Conservation (phyloP, 805 yeast species). For the Cyberlindnera nakhonratchasimensis region DNA sequence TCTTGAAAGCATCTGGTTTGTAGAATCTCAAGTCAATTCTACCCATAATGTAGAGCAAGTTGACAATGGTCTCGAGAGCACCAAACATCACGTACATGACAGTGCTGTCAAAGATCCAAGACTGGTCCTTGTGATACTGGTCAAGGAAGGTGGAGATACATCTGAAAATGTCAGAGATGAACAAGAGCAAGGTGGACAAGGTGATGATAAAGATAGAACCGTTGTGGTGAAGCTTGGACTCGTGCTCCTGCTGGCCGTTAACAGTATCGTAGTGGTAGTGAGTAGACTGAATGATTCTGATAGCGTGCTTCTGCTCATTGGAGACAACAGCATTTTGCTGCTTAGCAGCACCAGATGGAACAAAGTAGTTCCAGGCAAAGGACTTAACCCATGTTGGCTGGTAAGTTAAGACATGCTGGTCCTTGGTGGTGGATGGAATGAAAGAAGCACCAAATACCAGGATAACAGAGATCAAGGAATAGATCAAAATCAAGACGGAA, state of each 20-base stretch:
- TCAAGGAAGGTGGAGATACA: conserved; percentile 42
- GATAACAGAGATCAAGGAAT: conserved; percentile 51
- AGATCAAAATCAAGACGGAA: conserved; percentile 43
- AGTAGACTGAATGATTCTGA: conserved; percentile 60
- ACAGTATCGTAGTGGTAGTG: conserved; percentile 36
- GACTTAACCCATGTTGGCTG: conserved; percentile 79
- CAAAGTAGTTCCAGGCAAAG: conserved; percentile 57
- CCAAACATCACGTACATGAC: conserved; percentile 72
- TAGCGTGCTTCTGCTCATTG: conserved; percentile 37
- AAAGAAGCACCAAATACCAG: conserved; percentile 51
- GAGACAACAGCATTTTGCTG: conserved; percentile 39
- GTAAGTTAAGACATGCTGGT: conserved; percentile 51
- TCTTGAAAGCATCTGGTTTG: conserved; percentile 56
- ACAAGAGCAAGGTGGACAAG: conserved; percentile 45
- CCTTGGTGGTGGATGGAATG: conserved; percentile 51
- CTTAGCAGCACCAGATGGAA: conserved; percentile 47
- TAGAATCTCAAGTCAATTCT: conserved; percentile 77
- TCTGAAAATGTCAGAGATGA: conserved; percentile 50
- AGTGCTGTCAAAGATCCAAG: conserved; percentile 50
- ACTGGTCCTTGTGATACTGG: conserved; percentile 31
- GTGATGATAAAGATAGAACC: conserved; percentile 43
- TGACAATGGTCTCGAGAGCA: conserved; percentile 56
- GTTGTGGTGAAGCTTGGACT: conserved; percentile 42
- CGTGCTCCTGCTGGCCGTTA: conserved; percentile 17
- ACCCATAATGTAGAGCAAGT: conserved; percentile 52